Evolutionary conservation across 140 eudicot species (phyloP), one percentile per base, ranked within the genome.

Genomic region (Senecio squalidus): DNA sequence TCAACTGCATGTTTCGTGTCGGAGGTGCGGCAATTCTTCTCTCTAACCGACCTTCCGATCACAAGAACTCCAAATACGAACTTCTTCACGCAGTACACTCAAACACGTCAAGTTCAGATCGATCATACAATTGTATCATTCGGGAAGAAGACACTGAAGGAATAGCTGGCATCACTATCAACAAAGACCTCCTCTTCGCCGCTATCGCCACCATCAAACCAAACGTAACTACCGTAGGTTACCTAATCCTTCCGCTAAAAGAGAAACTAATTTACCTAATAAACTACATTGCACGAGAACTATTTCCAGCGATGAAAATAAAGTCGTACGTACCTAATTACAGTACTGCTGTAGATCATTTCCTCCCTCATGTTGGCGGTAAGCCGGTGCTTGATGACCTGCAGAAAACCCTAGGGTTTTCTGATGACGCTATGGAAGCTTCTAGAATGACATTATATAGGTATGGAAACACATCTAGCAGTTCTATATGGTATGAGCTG

Each of bases 1-100:
- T 53, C 10, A 80, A 80, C 52, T 72, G 77, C 61, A 6, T 76
- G 22, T 80, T 80, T 21, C 87, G 87, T 1, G 51, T 76, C 25
- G 87, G 87, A 7, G 87, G 83, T 13, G 87, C 75, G 5, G 83
- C 78, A 6, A 54, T 80, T 58, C 77, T 80, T 66, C 79, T 80
- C 58, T 80, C 87, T 24, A 80, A 80, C 65, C 59, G 28, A 46
- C 16, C 55, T 1, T 73, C 75, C 34, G 77, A 80, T 24, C 66
- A 60, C 13, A 13, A 33, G 2, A 58, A 8, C 7, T 68, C 83
- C 14, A 80, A 76, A 58, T 80, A 80, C 61, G 60, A 73, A 15
- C 80, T 80, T 27, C 67, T 55, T 21, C 83, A 76, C 34, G 46
- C 74, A 4, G 56, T 80, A 33, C 74, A 76, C 8, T 62, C 72